Evolutionary conservation across 2,329 filamentous ascomycete species (phyloP), one percentile per base, ranked within the genome.

Genomic region (Sporothrix pallida): DNA sequence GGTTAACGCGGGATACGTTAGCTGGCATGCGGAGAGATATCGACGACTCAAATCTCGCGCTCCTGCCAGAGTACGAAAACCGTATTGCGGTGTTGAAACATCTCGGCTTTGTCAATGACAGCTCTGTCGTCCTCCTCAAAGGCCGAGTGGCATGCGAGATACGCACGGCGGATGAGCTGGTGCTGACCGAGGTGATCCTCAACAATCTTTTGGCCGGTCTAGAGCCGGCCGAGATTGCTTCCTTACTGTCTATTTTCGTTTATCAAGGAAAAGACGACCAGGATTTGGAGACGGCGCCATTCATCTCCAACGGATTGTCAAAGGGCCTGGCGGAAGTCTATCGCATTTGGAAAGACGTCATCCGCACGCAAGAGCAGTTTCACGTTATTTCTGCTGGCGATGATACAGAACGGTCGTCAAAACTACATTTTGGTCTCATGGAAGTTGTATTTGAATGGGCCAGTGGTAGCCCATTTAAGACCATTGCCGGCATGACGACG

Each of bases 391-490:
- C 97, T 74, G 93, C 93, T 0, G 88, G 92, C 0, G 95, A 98
- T 72, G 95, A 98, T 80, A 92, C 91, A 74, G 95, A 98, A 82
- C 98, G 98, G 79, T 92, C 93, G 50, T 94, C 90, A 74, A 88
- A 91, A 72, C 94, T 95, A 1, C 89, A 95, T 10, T 99, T 99
- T 80, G 96, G 95, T 0, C 88, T 99, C 73, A 94, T 97, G 81
- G 96, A 99, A 82, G 96, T 99, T 0, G 97, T 99, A 48, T 98
- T 98, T 81, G 96, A 99, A 82, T 99, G 96, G 96, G 96, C 96
- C 10, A 87, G 94, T 69, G 96, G 96, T 37, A 98, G 98, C 94
- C 95, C 93, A 71, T 99, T 99, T 87, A 97, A 97, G 83, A 95
- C 96, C 77, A 99, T 99, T 77, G 98, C 95, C 0, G 93, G 95